These are phyloP conservation scores for Plectranthus barbatus DNA, from an alignment of 257 asterid species.

Conservation along the genomic window DNA sequence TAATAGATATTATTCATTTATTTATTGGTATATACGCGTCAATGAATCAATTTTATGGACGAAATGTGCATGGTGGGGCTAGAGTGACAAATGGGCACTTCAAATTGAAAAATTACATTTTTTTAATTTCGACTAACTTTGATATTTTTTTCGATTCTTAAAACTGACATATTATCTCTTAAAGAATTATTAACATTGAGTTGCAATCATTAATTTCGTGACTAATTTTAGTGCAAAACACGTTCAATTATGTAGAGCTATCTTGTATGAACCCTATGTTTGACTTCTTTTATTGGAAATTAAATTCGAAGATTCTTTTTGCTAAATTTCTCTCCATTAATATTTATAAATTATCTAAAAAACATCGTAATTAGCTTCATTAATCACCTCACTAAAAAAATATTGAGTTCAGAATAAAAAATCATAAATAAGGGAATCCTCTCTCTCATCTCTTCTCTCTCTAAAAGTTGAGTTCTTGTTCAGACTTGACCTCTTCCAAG, in stretches of 20 bases:
- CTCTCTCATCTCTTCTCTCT: constrained; percentile 15
- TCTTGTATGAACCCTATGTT: background rate
- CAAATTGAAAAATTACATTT: too few relatives aligned
- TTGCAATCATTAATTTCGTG: background rate
- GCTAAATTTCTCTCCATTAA: background rate
- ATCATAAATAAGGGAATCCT: background rate
- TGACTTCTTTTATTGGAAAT: background rate
- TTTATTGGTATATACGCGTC: too few relatives aligned
- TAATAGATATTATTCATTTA: too few relatives aligned
- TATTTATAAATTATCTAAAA: too few relatives aligned
- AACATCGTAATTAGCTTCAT: background rate
- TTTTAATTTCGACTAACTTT: background rate
- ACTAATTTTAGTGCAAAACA: background rate
- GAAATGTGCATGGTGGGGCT: too few relatives aligned
- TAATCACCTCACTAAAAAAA: background rate
- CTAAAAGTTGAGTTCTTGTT: background rate
- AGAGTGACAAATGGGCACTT: too few relatives aligned
- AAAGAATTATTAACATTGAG: background rate
- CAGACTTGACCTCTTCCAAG: background rate
- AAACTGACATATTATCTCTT: too few relatives aligned
- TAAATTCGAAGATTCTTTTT: background rate
- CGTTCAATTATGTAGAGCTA: background rate
- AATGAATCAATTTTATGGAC: too few relatives aligned
- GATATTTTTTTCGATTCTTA: too few relatives aligned
- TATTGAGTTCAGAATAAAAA: too few relatives aligned